Evolutionary conservation across 306 rosid species (phyloP).

Genomic region (Amphicarpaea edgeworthii): DNA sequence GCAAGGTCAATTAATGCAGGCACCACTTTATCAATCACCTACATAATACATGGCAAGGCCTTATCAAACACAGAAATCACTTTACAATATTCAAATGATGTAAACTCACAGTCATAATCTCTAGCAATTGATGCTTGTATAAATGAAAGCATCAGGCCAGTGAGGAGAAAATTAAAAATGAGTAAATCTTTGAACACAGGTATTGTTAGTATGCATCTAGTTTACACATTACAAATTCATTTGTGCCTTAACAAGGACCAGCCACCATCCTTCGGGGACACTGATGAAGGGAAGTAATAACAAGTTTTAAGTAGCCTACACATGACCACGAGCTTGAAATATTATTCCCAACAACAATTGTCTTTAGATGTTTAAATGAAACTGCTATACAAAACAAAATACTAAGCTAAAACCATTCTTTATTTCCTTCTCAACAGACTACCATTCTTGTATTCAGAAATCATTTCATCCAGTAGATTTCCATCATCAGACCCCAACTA

Average conservation of each 20-base stretch:
- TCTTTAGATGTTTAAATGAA: slow-evolving; percentile 25
- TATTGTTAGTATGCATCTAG: not conserved
- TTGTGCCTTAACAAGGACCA: slow-evolving; percentile 11
- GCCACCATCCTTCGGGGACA: slow-evolving; percentile 13
- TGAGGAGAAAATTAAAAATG: slow-evolving; percentile 5
- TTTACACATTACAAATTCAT: slow-evolving; percentile 4
- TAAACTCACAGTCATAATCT: slow-evolving; percentile 5
- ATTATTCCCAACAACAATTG: slow-evolving; percentile 13
- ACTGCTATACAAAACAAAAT: slow-evolving; percentile 6
- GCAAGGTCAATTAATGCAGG: slow-evolving; percentile 93
- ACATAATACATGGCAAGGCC: slow-evolving; percentile 39
- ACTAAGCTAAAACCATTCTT: slow-evolving; percentile 30
- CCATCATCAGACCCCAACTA: slow-evolving; percentile 4
- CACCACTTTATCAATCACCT: slow-evolving; percentile 94
- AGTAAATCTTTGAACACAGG: slow-evolving; percentile 8
- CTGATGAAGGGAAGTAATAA: slow-evolving; percentile 14
- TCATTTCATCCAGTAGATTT: not conserved
- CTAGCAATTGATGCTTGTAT: slow-evolving; percentile 7
- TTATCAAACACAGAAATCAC: slow-evolving; percentile 23
- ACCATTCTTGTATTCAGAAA: slow-evolving; percentile 24
- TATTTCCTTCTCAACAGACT: slow-evolving; percentile 25
- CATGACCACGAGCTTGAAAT: slow-evolving; percentile 21
- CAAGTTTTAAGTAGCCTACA: slow-evolving; percentile 30
- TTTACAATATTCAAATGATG: slow-evolving; percentile 27
- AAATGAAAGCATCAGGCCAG: slow-evolving; percentile 24